phyloP scores from a whole-genome alignment of 768 basidiomycete genomes.

The Cystofilobasidium bisporidii region DNA sequence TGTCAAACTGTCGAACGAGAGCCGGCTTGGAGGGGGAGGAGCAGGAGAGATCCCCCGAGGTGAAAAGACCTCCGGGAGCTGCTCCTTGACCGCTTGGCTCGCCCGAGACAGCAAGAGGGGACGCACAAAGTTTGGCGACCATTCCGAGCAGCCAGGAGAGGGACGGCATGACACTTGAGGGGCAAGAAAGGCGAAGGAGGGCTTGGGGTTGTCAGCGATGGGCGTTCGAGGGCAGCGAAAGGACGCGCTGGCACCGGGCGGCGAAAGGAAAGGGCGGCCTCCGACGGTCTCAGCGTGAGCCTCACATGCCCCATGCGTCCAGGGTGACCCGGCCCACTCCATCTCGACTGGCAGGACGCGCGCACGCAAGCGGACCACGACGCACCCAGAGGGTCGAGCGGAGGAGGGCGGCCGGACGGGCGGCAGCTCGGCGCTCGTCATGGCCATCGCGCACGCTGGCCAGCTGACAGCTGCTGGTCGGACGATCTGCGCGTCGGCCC shows the following conservation, averaged over 20 bases:
- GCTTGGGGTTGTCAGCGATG: background rate
- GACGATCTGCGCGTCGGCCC: too few relatives aligned
- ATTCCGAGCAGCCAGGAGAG: slow-evolving; percentile 11
- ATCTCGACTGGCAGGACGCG: too few relatives aligned
- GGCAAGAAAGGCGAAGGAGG: background rate
- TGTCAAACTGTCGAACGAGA: background rate
- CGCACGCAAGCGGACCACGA: too few relatives aligned
- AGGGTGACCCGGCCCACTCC: background rate
- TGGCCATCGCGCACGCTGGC: too few relatives aligned
- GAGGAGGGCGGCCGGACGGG: too few relatives aligned
- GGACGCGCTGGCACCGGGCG: background rate
- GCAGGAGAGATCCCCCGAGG: background rate
- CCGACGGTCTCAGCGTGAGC: background rate
- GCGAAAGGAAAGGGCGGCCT: too few relatives aligned
- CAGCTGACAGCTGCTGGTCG: too few relatives aligned
- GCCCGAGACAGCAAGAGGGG: too few relatives aligned
- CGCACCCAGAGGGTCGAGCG: too few relatives aligned
- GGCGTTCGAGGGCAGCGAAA: background rate
- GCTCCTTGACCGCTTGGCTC: background rate
- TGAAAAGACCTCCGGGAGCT: background rate
- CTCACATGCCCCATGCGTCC: background rate
- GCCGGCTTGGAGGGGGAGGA: background rate
- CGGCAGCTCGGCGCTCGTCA: too few relatives aligned
- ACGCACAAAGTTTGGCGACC: slow-evolving; percentile 15
- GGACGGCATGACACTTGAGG: background rate